Percentiles rank a stretch among this genome's conserved stretches.
Evolutionary conservation across 768 basidiomycete genomes (phyloP).

Genomic region (Punctularia strigosozonata): DNA sequence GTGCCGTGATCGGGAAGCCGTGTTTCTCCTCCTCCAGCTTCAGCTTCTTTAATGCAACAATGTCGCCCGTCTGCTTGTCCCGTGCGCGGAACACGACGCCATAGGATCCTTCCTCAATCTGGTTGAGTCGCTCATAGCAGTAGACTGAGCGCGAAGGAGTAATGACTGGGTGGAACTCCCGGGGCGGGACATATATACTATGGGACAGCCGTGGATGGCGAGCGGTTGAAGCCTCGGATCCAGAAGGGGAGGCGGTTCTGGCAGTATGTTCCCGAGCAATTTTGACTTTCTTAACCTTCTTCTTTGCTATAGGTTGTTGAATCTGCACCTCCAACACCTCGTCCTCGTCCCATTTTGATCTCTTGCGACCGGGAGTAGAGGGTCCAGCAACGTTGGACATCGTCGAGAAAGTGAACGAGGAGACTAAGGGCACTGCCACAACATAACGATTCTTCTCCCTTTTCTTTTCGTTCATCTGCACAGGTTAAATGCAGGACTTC

Average conservation of each 20-base stretch:
- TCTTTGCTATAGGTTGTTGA: constrained; percentile 32
- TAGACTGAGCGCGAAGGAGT: constrained; percentile 87
- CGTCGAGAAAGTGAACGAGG: no score
- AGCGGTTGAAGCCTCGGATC: constrained; percentile 7
- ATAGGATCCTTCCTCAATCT: constrained; percentile 98
- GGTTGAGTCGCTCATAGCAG: constrained; percentile 87
- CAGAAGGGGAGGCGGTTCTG: constrained; percentile 10
- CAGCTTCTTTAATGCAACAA: constrained; percentile 94
- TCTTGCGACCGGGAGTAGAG: constrained; percentile 53
- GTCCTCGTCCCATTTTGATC: constrained; percentile 68
- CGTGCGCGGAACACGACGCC: constrained; percentile 95
- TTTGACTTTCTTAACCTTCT: constrained; percentile 43
- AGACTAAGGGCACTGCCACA: neutral
- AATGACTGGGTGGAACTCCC: constrained; percentile 69
- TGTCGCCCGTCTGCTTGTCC: constrained; percentile 89
- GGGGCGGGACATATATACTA: constrained; percentile 65
- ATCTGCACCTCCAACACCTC: constrained; percentile 26
- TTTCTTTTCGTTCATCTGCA: neutral
- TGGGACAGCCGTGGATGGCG: constrained; percentile 21
- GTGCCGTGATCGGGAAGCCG: constrained; percentile 94
- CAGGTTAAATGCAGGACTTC: constrained; percentile 2
- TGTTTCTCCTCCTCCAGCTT: constrained; percentile 99
- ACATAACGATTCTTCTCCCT: no score
- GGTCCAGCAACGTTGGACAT: constrained; percentile 23
- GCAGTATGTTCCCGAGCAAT: constrained; percentile 12